These are phyloP conservation scores for Cytospora piceicola DNA, from an alignment of 2,329 filamentous ascomycete species.

Conservation along the genomic window DNA sequence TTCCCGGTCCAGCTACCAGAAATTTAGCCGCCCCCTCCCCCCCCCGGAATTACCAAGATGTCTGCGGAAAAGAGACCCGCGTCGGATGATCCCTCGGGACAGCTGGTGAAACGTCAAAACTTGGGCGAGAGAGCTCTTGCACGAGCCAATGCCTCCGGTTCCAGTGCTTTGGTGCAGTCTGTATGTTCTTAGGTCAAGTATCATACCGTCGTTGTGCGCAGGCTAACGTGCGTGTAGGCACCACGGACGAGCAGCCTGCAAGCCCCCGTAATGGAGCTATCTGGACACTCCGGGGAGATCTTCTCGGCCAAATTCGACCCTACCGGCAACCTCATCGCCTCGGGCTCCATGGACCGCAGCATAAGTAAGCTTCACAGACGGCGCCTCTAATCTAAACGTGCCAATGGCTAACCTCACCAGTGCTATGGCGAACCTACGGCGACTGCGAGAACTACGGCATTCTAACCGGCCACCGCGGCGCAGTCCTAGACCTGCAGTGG, in stretches of 20 bases:
- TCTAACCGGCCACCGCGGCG: constrained; percentile 86
- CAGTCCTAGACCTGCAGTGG: constrained; percentile 92
- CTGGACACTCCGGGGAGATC: constrained; percentile 81
- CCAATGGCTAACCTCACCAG: constrained; percentile 46
- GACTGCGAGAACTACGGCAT: constrained; percentile 93
- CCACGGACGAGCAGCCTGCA: constrained; percentile 81
- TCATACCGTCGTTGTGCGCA: constrained; percentile 29
- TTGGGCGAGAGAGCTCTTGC: constrained; percentile 56
- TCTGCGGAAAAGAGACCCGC: constrained; percentile 90
- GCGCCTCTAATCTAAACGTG: neutral
- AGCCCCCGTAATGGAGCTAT: constrained; percentile 92
- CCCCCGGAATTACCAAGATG: constrained; percentile 58
- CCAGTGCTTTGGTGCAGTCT: constrained; percentile 53
- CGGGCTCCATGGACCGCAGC: constrained; percentile 90
- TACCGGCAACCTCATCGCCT: constrained; percentile 85
- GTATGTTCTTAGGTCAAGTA: constrained; percentile 43
- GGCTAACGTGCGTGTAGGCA: constrained; percentile 54
- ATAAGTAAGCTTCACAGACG: constrained; percentile 65
- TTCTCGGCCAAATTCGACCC: constrained; percentile 91
- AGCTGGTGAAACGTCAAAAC: constrained; percentile 90
- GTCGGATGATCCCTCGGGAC: constrained; percentile 78
- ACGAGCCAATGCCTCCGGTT: constrained; percentile 54
- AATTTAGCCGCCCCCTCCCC: no score
- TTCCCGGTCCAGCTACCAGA: no score
- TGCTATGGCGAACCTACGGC: constrained; percentile 92